Evolutionary conservation across 805 yeast genomes (phyloP).

Genomic region (Cyberlindnera petersonii): DNA sequence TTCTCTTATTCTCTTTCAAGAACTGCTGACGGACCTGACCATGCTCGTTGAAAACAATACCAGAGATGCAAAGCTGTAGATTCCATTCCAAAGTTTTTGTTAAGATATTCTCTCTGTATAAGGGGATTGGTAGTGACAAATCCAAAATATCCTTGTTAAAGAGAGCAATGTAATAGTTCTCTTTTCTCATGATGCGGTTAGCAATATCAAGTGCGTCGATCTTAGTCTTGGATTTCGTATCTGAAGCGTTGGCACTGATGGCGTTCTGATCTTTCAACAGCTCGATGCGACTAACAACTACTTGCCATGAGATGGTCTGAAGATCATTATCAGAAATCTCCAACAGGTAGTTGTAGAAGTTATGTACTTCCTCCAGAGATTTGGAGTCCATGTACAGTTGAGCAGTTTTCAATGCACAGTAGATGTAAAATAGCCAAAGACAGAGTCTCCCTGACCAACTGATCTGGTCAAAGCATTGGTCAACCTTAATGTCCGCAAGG

Average conservation of each 20-base stretch:
- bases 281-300: constrained; percentile 73
- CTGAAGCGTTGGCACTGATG: constrained; percentile 42
- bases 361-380: constrained; percentile 66
- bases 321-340: constrained; percentile 75
- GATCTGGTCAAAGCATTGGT: constrained; percentile 40
- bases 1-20: constrained; percentile 66
- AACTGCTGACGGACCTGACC: constrained; percentile 78
- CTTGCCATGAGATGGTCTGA: constrained; percentile 92
- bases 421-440: constrained; percentile 55
- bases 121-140: constrained; percentile 54
- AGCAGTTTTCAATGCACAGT: constrained; percentile 47
- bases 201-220: constrained; percentile 93
- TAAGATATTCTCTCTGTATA: constrained; percentile 41
- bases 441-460: constrained; percentile 53
- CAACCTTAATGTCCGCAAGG: constrained; percentile 32
- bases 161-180: constrained; percentile 87
- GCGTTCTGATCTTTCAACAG: constrained; percentile 78
- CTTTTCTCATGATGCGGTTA: constrained; percentile 92
- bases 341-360: constrained; percentile 70
- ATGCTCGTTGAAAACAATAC: constrained; percentile 74
- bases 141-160: constrained; percentile 75
- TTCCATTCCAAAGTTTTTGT: constrained; percentile 96
- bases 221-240: constrained; percentile 65
- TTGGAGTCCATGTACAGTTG: constrained; percentile 61
- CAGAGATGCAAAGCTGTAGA: constrained; percentile 79